phyloP scores from a whole-genome alignment of 495 filamentous ascomycete species.

The Viridothelium virens region DNA sequence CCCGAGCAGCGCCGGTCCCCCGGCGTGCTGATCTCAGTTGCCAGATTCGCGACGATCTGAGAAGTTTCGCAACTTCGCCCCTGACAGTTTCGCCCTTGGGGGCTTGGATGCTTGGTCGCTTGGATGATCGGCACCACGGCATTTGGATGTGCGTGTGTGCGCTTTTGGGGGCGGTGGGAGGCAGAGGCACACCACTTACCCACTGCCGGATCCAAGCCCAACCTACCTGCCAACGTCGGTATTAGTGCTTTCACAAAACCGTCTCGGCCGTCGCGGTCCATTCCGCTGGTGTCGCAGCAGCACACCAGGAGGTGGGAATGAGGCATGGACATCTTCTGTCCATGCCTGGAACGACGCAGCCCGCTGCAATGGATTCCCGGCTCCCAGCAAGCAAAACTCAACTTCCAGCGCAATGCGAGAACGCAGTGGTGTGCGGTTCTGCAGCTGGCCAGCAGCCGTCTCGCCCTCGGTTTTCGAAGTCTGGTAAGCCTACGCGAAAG shows the following conservation, averaged over 20 bases:
- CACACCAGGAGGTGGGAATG: too few species aligned
- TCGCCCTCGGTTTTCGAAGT: neutral
- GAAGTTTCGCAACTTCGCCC: neutral
- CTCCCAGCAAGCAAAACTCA: neutral
- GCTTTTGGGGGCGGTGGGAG: too few species aligned
- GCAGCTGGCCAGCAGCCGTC: neutral
- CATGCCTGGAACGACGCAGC: neutral
- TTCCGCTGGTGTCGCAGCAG: neutral
- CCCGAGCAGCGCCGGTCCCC: neutral
- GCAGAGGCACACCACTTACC: too few species aligned
- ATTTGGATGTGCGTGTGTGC: too few species aligned
- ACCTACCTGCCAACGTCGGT: too few species aligned
- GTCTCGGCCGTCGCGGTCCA: too few species aligned
- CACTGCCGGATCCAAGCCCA: too few species aligned
- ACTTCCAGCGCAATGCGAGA: neutral
- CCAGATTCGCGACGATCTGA: constrained; percentile 6
- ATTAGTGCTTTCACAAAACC: too few species aligned
- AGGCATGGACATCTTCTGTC: neutral
- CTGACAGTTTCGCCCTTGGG: neutral
- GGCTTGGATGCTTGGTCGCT: too few species aligned
- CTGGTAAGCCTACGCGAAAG: too few species aligned
- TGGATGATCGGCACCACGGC: too few species aligned
- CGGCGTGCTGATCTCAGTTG: neutral
- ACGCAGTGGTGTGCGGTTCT: neutral
- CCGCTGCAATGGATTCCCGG: neutral